A percentile compares a stretch with the other conserved stretches of the same genome.
These are phyloP conservation scores for Xylaria sp. DNA, from an alignment of 2,329 filamentous ascomycete genomes.

Conservation along the genomic window DNA sequence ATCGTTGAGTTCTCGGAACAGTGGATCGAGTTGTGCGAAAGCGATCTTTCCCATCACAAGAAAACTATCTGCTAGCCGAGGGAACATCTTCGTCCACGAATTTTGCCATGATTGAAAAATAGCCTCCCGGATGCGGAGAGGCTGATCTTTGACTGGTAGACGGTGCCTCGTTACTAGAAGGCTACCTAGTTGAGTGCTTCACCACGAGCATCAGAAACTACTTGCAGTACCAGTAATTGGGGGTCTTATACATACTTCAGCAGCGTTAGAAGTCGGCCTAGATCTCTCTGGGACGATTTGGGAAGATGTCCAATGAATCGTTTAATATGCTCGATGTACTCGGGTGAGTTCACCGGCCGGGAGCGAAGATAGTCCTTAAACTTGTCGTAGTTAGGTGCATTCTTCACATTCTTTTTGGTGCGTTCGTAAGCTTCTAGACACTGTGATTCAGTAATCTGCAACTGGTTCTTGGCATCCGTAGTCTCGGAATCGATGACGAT, in stretches of 20 bases:
- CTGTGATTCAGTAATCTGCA: slow-evolving; percentile 60
- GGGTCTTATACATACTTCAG: slow-evolving; percentile 55
- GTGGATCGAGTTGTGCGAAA: slow-evolving; percentile 65
- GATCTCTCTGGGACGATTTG: slow-evolving; percentile 46
- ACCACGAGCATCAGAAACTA: slow-evolving; percentile 32
- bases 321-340: slow-evolving; percentile 62
- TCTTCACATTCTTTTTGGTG: slow-evolving; percentile 51
- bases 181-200: slow-evolving; percentile 70
- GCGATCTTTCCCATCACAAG: slow-evolving; percentile 52
- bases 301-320: slow-evolving; percentile 55
- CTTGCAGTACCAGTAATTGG: not conserved
- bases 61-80: slow-evolving; percentile 56
- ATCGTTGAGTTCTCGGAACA: slow-evolving; percentile 65
- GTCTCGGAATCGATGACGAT: slow-evolving; percentile 58
- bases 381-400: slow-evolving; percentile 54
- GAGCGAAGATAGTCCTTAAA: slow-evolving; percentile 65
- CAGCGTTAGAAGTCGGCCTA: slow-evolving; percentile 54
- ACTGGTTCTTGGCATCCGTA: slow-evolving; percentile 54
- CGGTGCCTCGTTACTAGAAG: slow-evolving; percentile 74
- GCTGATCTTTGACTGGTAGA: slow-evolving; percentile 69
- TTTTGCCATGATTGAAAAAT: slow-evolving; percentile 72
- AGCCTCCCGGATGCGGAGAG: slow-evolving; percentile 67
- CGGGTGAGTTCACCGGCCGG: slow-evolving; percentile 61
- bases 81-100: slow-evolving; percentile 65
- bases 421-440: slow-evolving; percentile 59